These are phyloP conservation scores for Creolimax fragrantissima DNA, from an alignment of 78 protist species.

Conservation along the genomic window DNA sequence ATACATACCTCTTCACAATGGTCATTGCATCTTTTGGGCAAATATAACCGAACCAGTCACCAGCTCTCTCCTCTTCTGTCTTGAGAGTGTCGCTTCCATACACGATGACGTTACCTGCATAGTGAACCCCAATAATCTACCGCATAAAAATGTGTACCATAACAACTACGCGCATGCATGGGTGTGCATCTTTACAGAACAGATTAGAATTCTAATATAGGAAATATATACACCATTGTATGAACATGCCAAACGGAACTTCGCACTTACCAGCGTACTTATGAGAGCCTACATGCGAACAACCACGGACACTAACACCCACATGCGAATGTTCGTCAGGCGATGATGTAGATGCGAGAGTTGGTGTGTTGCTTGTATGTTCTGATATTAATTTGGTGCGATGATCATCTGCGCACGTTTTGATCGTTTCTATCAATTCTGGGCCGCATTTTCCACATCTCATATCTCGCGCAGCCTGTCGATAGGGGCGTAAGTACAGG, in stretches of 20 bases:
- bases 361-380: too few species aligned
- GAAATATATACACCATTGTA: too few species aligned
- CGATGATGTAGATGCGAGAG: too few species aligned
- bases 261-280: neutral
- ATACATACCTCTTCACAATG: neutral
- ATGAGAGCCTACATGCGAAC: neutral
- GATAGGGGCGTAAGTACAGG: too few species aligned
- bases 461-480: neutral
- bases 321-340: too few species aligned
- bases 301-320: neutral
- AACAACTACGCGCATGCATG: too few species aligned
- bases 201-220: too few species aligned
- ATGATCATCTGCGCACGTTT: neutral
- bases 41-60: neutral
- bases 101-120: neutral
- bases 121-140: too few species aligned
- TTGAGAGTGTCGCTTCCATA: neutral
- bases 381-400: too few species aligned
- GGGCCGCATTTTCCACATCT: neutral
- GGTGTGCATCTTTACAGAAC: too few species aligned
- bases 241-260: too few species aligned
- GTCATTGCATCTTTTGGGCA: neutral
- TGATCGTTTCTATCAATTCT: neutral
- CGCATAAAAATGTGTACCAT: too few species aligned
- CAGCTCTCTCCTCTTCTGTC: neutral